These are phyloP conservation scores for Apiotrichum sp. DNA, from an alignment of 1,284 basidiomycete species.

Conservation along the genomic window DNA sequence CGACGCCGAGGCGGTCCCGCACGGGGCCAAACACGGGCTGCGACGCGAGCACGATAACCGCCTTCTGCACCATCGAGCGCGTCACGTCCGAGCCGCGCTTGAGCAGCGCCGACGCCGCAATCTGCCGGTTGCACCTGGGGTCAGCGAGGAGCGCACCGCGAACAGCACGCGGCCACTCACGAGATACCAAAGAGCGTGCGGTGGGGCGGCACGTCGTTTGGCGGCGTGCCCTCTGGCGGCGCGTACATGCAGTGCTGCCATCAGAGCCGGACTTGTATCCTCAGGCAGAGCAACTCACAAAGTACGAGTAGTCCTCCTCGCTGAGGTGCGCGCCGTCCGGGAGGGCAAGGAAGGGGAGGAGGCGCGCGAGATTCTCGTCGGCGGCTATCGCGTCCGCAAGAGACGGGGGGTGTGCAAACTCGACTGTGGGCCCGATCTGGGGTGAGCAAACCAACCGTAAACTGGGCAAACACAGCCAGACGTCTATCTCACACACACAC, in stretches of 20 bases:
- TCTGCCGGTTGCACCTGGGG: slow-evolving; percentile 86
- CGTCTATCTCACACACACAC: no score
- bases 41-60: slow-evolving; percentile 86
- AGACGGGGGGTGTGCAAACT: slow-evolving; percentile 58
- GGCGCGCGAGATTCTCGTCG: slow-evolving; percentile 71
- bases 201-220: slow-evolving; percentile 37
- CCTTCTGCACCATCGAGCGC: slow-evolving; percentile 93
- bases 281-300: slow-evolving; percentile 46
- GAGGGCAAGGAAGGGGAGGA: slow-evolving; percentile 92
- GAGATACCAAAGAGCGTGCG: slow-evolving; percentile 88
- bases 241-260: slow-evolving; percentile 57
- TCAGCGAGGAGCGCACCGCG: slow-evolving; percentile 1
- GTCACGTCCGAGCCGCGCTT: slow-evolving; percentile 83
- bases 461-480: neutral
- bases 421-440: slow-evolving; percentile 83
- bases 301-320: slow-evolving; percentile 94
- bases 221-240: slow-evolving; percentile 17
- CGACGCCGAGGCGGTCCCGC: slow-evolving; percentile 84
- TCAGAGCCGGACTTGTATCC: slow-evolving; percentile 12
- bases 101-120: slow-evolving; percentile 72
- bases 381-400: slow-evolving; percentile 61
- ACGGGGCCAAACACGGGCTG: slow-evolving; percentile 67
- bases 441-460: slow-evolving; percentile 4
- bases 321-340: slow-evolving; percentile 95
- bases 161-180: slow-evolving; percentile 51